Evolutionary conservation across 352 stramenopile species (phyloP), one percentile per base, ranked within the genome.

Genomic region (Phytophthora constricta): DNA sequence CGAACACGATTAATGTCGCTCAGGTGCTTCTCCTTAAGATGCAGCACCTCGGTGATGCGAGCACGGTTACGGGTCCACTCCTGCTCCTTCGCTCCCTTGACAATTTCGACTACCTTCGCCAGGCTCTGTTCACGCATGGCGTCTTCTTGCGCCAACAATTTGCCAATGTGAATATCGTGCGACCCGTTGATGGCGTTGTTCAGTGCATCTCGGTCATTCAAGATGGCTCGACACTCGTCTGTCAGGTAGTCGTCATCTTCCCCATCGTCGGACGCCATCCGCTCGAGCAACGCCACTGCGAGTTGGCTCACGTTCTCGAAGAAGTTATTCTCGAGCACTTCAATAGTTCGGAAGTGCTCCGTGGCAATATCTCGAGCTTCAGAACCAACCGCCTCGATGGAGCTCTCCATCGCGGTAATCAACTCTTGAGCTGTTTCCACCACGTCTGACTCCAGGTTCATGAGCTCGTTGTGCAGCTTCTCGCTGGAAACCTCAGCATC

Each of bases 161-260:
- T 97, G 45, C 89, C 90, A 27, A 97, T 95, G 68, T 97, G 92
- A 41, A 97, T 96, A 53, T 98, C 91, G 62, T 98, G 91, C 22
- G 90, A 97, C 13, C 87, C 86, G 47, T 96, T 95, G 65, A 98
- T 94, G 23, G 89, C 88, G 51, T 92, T 93, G 68, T 92, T 94
- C 48, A 96, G 70, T 13, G 87, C 86, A 31, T 94, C 86, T 49
- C 86, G 81, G 52, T 95, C 85, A 58, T 93, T 93, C 47, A 95
- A 54, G 48, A 95, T 91, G 25, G 80, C 85, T 14, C 84, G 87
- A 45, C 87, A 95, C 46, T 95, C 84, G 43, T 95, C 87, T 4
- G 76, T 88, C 11, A 95, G 57, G 20, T 92, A 90, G 25, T 93
- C 84, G 58, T 93, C 84, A 19, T 95, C 84, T 52, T 95, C 87